A percentile compares a stretch with the other conserved stretches of the same genome.
Evolutionary conservation across 345 rosid species (phyloP).

Genomic region (Camelina sativa): DNA sequence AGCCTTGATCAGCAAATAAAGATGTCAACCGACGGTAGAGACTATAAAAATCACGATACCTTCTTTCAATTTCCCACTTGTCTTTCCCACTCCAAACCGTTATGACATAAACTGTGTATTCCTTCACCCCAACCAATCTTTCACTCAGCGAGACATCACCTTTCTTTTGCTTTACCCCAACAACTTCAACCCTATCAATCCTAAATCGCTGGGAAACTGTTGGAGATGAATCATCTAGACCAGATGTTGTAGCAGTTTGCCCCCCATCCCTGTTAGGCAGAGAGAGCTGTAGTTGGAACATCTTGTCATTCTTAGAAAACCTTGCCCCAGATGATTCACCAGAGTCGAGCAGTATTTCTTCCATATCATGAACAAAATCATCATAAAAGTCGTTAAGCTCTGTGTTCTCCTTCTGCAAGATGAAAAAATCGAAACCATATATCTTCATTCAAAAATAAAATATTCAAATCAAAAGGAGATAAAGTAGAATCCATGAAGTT

Average conservation of each 20-base stretch:
- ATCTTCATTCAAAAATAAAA: constrained; percentile 25
- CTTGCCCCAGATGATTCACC: constrained; percentile 69
- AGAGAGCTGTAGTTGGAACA: constrained; percentile 57
- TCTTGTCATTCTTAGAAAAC: constrained; percentile 57
- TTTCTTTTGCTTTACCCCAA: constrained; percentile 89
- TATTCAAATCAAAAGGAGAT: constrained; percentile 17
- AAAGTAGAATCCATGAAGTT: neutral
- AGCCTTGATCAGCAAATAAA: constrained; percentile 73
- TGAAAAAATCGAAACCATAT: constrained; percentile 39
- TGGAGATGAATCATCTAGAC: constrained; percentile 51
- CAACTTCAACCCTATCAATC: constrained; percentile 83
- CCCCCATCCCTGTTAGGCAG: constrained; percentile 76
- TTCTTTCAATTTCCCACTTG: constrained; percentile 89
- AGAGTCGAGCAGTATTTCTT: constrained; percentile 87
- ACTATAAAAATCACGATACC: constrained; percentile 91
- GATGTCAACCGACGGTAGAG: constrained; percentile 83
- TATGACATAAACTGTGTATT: constrained; percentile 81
- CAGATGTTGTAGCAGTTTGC: constrained; percentile 75
- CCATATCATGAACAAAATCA: constrained; percentile 96
- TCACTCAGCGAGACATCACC: constrained; percentile 94
- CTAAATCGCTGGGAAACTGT: constrained; percentile 46
- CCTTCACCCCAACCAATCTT: constrained; percentile 94
- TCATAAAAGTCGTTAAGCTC: constrained; percentile 68
- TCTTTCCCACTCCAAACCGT: constrained; percentile 78
- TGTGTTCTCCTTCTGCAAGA: constrained; percentile 62